phyloP scores from a whole-genome alignment of 2,329 filamentous ascomycete species.

The Lachnellula arida region DNA sequence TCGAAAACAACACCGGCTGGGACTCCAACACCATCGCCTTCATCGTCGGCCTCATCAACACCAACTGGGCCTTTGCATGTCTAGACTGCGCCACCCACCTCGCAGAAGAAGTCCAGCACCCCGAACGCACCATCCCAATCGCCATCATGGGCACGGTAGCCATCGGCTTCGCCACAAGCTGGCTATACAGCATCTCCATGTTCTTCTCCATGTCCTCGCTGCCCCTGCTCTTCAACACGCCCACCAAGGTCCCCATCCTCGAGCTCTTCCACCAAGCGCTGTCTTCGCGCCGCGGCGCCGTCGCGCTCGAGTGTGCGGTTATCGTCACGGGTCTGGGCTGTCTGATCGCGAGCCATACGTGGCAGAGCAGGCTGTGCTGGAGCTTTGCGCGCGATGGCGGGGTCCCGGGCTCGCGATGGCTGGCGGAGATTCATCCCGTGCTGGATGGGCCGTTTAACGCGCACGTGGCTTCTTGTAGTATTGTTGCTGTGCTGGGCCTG shows the following conservation, averaged over 20 bases:
- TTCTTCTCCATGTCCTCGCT: conserved; percentile 50
- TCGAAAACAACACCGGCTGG: conserved; percentile 51
- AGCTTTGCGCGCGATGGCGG: conserved; percentile 58
- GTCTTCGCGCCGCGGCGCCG: conserved; percentile 44
- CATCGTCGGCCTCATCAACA: conserved; percentile 46
- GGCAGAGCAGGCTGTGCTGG: conserved; percentile 49
- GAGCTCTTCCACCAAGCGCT: conserved; percentile 46
- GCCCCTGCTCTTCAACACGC: conserved; percentile 36
- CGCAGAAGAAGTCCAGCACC: conserved; percentile 44
- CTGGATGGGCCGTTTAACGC: conserved; percentile 36
- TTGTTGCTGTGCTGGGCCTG: conserved; percentile 37
- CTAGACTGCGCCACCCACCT: conserved; percentile 46
- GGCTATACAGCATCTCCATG: conserved; percentile 46
- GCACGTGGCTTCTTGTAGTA: conserved; percentile 32
- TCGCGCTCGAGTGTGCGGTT: conserved; percentile 48
- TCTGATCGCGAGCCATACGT: conserved; percentile 51
- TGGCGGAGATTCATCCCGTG: conserved; percentile 35
- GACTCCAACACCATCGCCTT: conserved; percentile 42
- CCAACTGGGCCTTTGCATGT: conserved; percentile 43
- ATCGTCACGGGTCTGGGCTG: conserved; percentile 47
- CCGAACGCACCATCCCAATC: conserved; percentile 36
- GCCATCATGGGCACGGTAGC: conserved; percentile 40
- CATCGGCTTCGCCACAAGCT: conserved; percentile 46
- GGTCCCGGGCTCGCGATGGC: conserved; percentile 49
- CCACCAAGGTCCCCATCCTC: conserved; percentile 40